phyloP scores from a whole-genome alignment of 768 basidiomycete species.

The Russula dissimulans region DNA sequence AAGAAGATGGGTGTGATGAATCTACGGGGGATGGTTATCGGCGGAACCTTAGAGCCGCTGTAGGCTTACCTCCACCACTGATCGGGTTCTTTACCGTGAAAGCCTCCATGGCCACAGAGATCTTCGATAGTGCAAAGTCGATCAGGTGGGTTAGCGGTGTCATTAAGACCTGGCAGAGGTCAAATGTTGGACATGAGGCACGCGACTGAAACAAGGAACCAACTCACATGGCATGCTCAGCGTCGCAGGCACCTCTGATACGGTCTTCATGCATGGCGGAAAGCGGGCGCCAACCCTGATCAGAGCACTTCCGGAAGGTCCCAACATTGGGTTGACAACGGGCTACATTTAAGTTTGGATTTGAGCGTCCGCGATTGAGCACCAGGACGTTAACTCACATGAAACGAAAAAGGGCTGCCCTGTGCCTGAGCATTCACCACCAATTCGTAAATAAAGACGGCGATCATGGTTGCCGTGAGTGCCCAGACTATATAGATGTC shows the following conservation, averaged over 20 bases:
- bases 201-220: constrained; percentile 20
- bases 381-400: constrained; percentile 36
- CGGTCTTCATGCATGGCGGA: constrained; percentile 83
- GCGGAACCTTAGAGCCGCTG: not conserved
- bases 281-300: constrained; percentile 89
- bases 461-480: constrained; percentile 58
- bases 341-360: constrained; percentile 38
- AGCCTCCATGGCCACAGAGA: constrained; percentile 85
- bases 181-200: not conserved
- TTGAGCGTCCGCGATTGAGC: not conserved
- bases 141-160: constrained; percentile 72
- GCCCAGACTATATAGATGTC: constrained; percentile 44
- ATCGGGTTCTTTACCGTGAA: constrained; percentile 36
- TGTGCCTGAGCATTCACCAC: constrained; percentile 66
- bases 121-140: constrained; percentile 65
- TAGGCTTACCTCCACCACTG: constrained; percentile 44
- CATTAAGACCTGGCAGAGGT: constrained; percentile 52
- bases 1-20: constrained; percentile 58
- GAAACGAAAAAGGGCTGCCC: constrained; percentile 78
- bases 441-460: constrained; percentile 77
- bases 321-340: constrained; percentile 81
- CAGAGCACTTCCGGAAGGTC: constrained; percentile 75
- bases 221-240: constrained; percentile 47
- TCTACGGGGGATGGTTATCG: constrained; percentile 30
- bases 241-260: constrained; percentile 45